Percentiles rank a stretch among this genome's conserved stretches.
Evolutionary conservation across 1,284 basidiomycete species (phyloP).

Genomic region (Leccinum subfulvum): DNA sequence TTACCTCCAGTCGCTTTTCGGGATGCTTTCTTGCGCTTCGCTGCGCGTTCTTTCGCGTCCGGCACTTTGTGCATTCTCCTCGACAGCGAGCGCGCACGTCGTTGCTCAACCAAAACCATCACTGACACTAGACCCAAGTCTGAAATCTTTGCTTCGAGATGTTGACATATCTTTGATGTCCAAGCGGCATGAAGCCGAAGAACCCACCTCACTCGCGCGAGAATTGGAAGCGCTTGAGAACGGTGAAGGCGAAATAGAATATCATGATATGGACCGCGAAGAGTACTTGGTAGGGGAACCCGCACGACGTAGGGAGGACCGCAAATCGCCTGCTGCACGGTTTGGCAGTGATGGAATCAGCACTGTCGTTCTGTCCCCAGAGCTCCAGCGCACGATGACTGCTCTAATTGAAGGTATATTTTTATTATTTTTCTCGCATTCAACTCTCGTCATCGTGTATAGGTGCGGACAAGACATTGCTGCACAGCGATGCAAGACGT

Average conservation of each 20-base stretch:
- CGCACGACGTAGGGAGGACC: conserved; percentile 39
- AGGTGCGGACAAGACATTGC: conserved; percentile 63
- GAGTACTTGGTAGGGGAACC: conserved; percentile 31
- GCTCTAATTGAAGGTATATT: conserved; percentile 57
- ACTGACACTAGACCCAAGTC: conserved; percentile 61
- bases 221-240: conserved; percentile 55
- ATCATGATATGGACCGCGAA: conserved; percentile 27
- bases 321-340: conserved; percentile 78
- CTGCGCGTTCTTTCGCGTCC: conserved; percentile 25
- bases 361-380: conserved; percentile 64
- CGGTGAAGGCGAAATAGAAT: conserved; percentile 28
- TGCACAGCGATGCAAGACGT: conserved; percentile 69
- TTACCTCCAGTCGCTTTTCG: neutral
- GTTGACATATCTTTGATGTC: conserved; percentile 61
- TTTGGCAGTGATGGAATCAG: conserved; percentile 76
- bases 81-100: conserved; percentile 16
- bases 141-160: conserved; percentile 59
- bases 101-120: conserved; percentile 42
- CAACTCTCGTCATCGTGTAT: conserved; percentile 10
- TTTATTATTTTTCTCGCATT: conserved; percentile 3
- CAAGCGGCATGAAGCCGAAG: conserved; percentile 32
- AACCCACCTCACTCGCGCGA: conserved; percentile 29
- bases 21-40: conserved; percentile 27
- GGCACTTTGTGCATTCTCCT: conserved; percentile 21
- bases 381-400: conserved; percentile 62